Percentiles rank a stretch among this genome's conserved stretches.
These are phyloP conservation scores for Aspergillus nanangensis DNA, from an alignment of 495 filamentous ascomycete genomes.

Conservation along the genomic window DNA sequence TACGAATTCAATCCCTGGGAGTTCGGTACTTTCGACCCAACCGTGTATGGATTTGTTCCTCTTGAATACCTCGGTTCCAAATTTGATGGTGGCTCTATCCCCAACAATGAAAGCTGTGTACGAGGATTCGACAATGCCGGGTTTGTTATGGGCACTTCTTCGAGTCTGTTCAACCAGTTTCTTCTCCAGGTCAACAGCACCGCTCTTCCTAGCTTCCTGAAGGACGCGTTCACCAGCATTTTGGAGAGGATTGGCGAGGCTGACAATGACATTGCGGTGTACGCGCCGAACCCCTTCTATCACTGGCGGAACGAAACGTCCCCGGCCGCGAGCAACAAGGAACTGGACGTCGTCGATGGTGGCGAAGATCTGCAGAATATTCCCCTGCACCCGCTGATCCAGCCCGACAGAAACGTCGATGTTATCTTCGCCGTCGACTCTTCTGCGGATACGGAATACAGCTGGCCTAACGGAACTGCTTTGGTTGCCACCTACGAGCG, in stretches of 20 bases:
- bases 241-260: slow-evolving; percentile 48
- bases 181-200: slow-evolving; percentile 55
- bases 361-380: slow-evolving; percentile 86
- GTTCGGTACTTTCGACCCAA: slow-evolving; percentile 80
- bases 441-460: slow-evolving; percentile 69
- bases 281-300: slow-evolving; percentile 81
- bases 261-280: slow-evolving; percentile 77
- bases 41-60: slow-evolving; percentile 72
- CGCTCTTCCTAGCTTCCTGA: slow-evolving; percentile 48
- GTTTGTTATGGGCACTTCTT: slow-evolving; percentile 88
- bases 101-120: slow-evolving; percentile 59
- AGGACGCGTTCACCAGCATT: slow-evolving; percentile 49
- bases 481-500: slow-evolving; percentile 82
- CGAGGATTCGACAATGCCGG: slow-evolving; percentile 81
- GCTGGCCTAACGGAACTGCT: slow-evolving; percentile 86
- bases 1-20: slow-evolving; percentile 88
- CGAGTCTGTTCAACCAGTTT: slow-evolving; percentile 80
- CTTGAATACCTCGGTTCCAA: slow-evolving; percentile 73
- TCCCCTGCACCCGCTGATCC: slow-evolving; percentile 80
- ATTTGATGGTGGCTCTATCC: slow-evolving; percentile 63
- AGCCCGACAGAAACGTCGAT: slow-evolving; percentile 73
- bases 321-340: slow-evolving; percentile 43
- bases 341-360: slow-evolving; percentile 80
- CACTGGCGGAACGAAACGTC: slow-evolving; percentile 62
- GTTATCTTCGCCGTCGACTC: slow-evolving; percentile 90